Conservation (phyloP, 768 basidiomycete species). For the Russula abietina region DNA sequence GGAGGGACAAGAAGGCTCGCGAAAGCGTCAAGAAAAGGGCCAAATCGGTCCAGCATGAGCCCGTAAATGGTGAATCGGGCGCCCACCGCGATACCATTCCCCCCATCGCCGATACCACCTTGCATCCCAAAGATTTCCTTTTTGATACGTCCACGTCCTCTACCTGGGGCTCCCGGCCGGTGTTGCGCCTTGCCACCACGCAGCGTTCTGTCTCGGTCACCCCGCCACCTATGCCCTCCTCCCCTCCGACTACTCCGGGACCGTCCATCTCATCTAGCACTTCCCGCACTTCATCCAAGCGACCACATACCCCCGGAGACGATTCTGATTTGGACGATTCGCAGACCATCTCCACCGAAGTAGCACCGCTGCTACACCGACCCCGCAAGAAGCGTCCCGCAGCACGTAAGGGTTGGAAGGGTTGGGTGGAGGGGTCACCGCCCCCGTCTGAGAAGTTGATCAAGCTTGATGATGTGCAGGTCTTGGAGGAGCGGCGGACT, state of each 20-base stretch:
- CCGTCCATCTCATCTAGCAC: conserved; percentile 69
- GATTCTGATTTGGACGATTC: conserved; percentile 30
- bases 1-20: conserved; percentile 47
- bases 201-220: conserved; percentile 71
- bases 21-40: conserved; percentile 46
- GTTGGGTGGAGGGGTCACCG: conserved; percentile 84
- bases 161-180: conserved; percentile 66
- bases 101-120: conserved; percentile 21
- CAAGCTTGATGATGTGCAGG: conserved; percentile 67
- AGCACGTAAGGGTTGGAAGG: conserved; percentile 81
- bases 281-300: conserved; percentile 74
- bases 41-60: conserved; percentile 31
- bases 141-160: conserved; percentile 35
- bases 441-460: conserved; percentile 75
- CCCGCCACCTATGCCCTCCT: conserved; percentile 57
- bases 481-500: conserved; percentile 70
- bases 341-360: conserved; percentile 26
- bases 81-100: conserved; percentile 25
- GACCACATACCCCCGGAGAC: conserved; percentile 69
- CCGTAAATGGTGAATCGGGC: conserved; percentile 26
- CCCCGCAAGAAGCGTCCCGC: conserved; percentile 50
- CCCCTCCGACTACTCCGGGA: conserved; percentile 68
- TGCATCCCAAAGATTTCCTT: conserved; percentile 22
- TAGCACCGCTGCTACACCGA: conserved; percentile 21
- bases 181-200: conserved; percentile 63